Evolutionary conservation across 371 early-diverging fungal species (phyloP).

Genomic region (Mortierella sp.): DNA sequence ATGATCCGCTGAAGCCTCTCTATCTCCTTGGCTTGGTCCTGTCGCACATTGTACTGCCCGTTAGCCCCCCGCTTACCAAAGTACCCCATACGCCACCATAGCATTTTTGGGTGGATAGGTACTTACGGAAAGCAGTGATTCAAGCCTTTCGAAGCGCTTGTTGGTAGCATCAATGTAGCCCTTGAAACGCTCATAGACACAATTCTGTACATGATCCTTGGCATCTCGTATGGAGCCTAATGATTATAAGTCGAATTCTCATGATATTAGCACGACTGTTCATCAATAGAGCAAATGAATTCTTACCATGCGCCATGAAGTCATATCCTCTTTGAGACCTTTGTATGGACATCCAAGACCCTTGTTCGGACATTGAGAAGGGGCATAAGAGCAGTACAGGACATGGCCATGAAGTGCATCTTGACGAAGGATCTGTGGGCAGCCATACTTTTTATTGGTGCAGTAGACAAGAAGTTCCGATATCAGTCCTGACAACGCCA

Average conservation of each 20-base stretch:
- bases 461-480: conserved; percentile 68
- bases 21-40: conserved; percentile 55
- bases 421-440: conserved; percentile 57
- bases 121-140: conserved; percentile 44
- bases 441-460: conserved; percentile 61
- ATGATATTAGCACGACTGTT: too few relatives aligned
- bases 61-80: too few relatives aligned
- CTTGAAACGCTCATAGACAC: conserved; percentile 65
- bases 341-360: conserved; percentile 64
- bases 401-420: conserved; percentile 61
- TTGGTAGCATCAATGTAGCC: conserved; percentile 60
- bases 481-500: conserved; percentile 64
- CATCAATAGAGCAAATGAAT: too few relatives aligned
- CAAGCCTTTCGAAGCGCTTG: conserved; percentile 55
- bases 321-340: too few relatives aligned
- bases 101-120: too few relatives aligned
- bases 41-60: neutral
- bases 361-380: conserved; percentile 56
- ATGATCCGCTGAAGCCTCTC: conserved; percentile 46
- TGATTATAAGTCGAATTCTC: neutral
- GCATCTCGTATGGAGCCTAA: conserved; percentile 55
- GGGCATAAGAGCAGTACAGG: conserved; percentile 58
- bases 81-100: too few relatives aligned
- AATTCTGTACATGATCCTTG: conserved; percentile 57
- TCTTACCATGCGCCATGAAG: too few relatives aligned